phyloP scores from a whole-genome alignment of 495 filamentous ascomycete species.

The Viridothelium virens region DNA sequence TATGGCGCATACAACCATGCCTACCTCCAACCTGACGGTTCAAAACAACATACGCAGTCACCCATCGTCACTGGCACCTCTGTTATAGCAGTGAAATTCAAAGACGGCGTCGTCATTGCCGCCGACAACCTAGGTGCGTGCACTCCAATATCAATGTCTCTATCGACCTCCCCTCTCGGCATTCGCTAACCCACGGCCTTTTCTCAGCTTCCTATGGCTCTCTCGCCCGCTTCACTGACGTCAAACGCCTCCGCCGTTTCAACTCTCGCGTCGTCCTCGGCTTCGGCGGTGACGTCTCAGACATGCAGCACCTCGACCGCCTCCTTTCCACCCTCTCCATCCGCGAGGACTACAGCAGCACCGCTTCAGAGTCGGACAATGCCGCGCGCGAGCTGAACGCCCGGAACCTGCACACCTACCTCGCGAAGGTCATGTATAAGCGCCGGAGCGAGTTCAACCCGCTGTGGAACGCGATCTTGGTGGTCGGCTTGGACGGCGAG shows the following conservation, averaged over 20 bases:
- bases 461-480: conserved; percentile 89
- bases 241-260: conserved; percentile 81
- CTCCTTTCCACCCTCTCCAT: conserved; percentile 77
- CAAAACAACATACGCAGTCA: conserved; percentile 78
- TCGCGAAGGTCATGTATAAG: conserved; percentile 88
- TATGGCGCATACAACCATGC: conserved; percentile 88
- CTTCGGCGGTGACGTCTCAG: conserved; percentile 89
- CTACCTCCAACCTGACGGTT: conserved; percentile 62
- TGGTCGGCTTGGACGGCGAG: conserved; percentile 76
- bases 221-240: conserved; percentile 90
- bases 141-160: conserved; percentile 12
- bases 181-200: not conserved
- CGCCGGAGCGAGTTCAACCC: conserved; percentile 93
- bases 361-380: conserved; percentile 14
- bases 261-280: conserved; percentile 66
- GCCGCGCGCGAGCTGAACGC: conserved; percentile 53
- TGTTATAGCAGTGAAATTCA: conserved; percentile 88
- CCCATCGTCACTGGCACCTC: conserved; percentile 95
- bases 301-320: conserved; percentile 97
- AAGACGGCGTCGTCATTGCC: conserved; percentile 89
- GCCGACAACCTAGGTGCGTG: conserved; percentile 85
- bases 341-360: conserved; percentile 67
- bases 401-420: conserved; percentile 92
- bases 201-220: conserved; percentile 86
- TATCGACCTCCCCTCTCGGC: conserved; percentile 8